Conservation (phyloP, 2,329 filamentous ascomycete species). For the Beauveria bassiana region DNA sequence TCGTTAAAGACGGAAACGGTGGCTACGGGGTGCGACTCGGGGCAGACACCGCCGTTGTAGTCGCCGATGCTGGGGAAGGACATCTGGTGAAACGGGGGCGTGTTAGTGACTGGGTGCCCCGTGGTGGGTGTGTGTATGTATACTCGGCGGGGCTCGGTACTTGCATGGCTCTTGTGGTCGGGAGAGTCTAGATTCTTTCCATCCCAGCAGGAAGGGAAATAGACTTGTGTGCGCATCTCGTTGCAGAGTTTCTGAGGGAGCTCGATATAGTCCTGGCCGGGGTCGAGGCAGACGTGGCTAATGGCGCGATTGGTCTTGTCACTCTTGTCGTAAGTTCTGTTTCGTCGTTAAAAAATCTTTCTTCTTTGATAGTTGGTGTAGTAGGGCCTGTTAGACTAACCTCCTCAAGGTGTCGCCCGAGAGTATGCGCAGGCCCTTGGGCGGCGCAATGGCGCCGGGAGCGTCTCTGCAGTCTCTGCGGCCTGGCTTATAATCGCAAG, state of each 20-base stretch:
- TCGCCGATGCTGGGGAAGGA: conserved; percentile 22
- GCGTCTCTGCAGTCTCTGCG: conserved; percentile 17
- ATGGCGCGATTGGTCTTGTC: conserved; percentile 42
- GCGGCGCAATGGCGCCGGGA: conserved; percentile 45
- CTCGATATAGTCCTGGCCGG: conserved; percentile 35
- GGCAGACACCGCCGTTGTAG: conserved; percentile 28
- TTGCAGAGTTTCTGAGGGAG: conserved; percentile 49
- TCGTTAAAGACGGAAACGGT: conserved; percentile 38
- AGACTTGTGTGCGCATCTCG: conserved; percentile 44
- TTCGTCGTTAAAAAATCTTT: background rate
- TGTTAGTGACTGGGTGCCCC: background rate
- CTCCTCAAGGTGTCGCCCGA: conserved; percentile 49
- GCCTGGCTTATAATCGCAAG: conserved; percentile 21
- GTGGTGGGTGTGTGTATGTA: background rate
- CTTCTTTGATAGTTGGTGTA: background rate
- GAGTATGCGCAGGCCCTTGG: conserved; percentile 56
- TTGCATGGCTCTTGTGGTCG: conserved; percentile 49
- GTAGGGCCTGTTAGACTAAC: conserved; percentile 9
- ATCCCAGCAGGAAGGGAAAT: conserved; percentile 57
- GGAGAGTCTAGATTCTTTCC: conserved; percentile 46
- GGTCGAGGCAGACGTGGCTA: conserved; percentile 47
- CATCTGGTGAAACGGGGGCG: conserved; percentile 15
- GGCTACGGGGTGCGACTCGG: conserved; percentile 32
- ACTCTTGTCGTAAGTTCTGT: conserved; percentile 33
- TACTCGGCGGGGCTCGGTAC: background rate